These are phyloP conservation scores for Colletotrichum sansevieriae DNA, from an alignment of 2,329 filamentous ascomycete species.

Conservation along the genomic window DNA sequence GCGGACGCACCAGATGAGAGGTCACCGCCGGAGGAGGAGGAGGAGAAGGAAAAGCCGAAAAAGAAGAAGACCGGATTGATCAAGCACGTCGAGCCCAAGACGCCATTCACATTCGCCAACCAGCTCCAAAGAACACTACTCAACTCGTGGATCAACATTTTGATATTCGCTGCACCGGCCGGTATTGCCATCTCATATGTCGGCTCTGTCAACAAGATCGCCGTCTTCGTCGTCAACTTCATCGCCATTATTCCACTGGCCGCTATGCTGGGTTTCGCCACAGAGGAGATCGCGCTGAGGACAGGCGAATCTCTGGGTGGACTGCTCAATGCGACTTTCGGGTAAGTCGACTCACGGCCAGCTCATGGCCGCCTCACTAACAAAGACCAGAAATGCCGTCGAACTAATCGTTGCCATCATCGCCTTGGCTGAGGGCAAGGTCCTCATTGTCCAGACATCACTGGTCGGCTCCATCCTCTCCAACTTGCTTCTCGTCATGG, in stretches of 20 bases:
- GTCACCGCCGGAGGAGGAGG: conserved; percentile 43
- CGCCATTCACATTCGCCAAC: conserved; percentile 70
- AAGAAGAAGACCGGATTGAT: conserved; percentile 57
- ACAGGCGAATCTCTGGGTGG: conserved; percentile 90
- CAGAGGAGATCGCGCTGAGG: conserved; percentile 87
- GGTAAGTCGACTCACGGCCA: conserved; percentile 50
- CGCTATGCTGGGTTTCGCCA: conserved; percentile 87
- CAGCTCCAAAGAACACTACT: conserved; percentile 82
- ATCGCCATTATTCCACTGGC: conserved; percentile 93
- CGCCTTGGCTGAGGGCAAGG: conserved; percentile 78
- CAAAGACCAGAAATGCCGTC: conserved; percentile 74
- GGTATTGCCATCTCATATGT: conserved; percentile 83
- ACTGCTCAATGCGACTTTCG: conserved; percentile 90
- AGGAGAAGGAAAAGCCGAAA: conserved; percentile 55
- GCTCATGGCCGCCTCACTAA: conserved; percentile 20
- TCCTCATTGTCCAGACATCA: conserved; percentile 91
- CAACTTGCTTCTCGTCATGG: conserved; percentile 88
- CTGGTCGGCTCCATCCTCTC: conserved; percentile 93
- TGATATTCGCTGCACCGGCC: conserved; percentile 82
- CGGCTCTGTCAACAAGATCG: conserved; percentile 65
- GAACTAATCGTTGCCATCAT: conserved; percentile 92
- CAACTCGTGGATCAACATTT: conserved; percentile 87
- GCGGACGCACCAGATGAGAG: conserved; percentile 45
- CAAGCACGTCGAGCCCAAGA: conserved; percentile 62
- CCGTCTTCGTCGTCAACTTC: conserved; percentile 90